Evolutionary conservation across 2,329 filamentous ascomycete species (phyloP).

Genomic region (Pyrenochaeta sp.): DNA sequence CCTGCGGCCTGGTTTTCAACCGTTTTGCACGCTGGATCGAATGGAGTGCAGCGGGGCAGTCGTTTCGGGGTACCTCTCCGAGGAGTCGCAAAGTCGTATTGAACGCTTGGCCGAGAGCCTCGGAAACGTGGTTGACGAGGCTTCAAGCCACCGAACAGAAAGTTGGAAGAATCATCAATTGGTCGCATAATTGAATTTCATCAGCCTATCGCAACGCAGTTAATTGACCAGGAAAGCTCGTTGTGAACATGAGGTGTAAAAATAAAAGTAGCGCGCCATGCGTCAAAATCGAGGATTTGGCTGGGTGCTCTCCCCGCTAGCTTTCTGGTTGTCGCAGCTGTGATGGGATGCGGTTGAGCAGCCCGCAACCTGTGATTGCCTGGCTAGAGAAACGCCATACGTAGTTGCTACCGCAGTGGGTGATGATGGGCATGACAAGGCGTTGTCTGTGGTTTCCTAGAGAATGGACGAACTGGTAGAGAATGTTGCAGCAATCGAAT

Average conservation of each 20-base stretch:
- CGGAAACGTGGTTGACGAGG: not conserved
- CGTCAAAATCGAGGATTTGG: not conserved
- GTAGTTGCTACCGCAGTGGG: not conserved
- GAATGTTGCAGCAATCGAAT: not conserved
- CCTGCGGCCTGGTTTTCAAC: slow-evolving; percentile 16
- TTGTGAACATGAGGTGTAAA: not conserved
- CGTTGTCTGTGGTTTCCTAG: not conserved
- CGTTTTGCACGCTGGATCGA: slow-evolving; percentile 4
- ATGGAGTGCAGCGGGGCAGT: slow-evolving; percentile 9
- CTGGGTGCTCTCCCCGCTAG: too few species aligned
- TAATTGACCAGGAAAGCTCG: not conserved
- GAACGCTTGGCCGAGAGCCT: not conserved
- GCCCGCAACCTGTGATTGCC: not conserved
- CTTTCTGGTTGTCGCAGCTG: not conserved
- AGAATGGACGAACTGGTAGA: not conserved
- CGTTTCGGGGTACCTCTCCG: slow-evolving; percentile 8
- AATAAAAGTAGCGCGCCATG: not conserved
- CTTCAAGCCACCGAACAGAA: not conserved
- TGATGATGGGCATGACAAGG: not conserved
- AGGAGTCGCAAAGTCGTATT: not conserved
- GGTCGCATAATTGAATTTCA: not conserved
- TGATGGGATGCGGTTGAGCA: not conserved
- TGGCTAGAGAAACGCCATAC: not conserved
- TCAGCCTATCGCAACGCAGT: not conserved
- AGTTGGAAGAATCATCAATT: not conserved